phyloP scores from a whole-genome alignment of 2,329 filamentous ascomycete genomes.

The Cordyceps pruinosa region DNA sequence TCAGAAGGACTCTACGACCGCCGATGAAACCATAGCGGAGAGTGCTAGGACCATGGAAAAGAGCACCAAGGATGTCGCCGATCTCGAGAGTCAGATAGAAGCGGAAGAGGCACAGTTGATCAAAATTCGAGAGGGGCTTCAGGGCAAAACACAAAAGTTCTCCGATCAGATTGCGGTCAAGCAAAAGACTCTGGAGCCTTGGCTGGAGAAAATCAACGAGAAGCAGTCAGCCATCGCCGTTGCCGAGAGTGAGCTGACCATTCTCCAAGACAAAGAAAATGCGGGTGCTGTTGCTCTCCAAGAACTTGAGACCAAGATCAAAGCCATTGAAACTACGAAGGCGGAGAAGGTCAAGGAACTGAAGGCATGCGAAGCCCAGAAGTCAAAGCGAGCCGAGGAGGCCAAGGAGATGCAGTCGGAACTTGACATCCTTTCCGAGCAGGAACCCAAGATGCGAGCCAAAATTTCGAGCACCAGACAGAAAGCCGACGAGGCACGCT shows the following conservation, averaged over 20 bases:
- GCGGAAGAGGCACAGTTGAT: conserved; percentile 75
- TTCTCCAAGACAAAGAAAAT: conserved; percentile 82
- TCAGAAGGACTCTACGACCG: conserved; percentile 66
- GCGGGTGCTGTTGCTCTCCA: conserved; percentile 77
- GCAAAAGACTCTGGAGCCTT: conserved; percentile 91
- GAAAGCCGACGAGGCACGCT: conserved; percentile 92
- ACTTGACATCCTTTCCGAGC: conserved; percentile 61
- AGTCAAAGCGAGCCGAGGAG: conserved; percentile 66
- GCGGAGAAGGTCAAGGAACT: conserved; percentile 66
- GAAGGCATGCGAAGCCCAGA: conserved; percentile 67
- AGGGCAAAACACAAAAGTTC: conserved; percentile 91
- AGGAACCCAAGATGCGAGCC: conserved; percentile 74
- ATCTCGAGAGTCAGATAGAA: conserved; percentile 69
- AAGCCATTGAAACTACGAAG: conserved; percentile 63
- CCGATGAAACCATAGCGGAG: conserved; percentile 69
- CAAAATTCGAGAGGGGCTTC: conserved; percentile 77
- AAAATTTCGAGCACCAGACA: conserved; percentile 86
- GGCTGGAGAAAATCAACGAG: conserved; percentile 94
- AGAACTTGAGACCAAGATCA: conserved; percentile 75
- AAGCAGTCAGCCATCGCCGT: conserved; percentile 93
- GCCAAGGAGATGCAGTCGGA: conserved; percentile 64
- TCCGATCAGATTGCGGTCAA: conserved; percentile 88
- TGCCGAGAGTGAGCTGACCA: conserved; percentile 88
- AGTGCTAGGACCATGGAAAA: conserved; percentile 72
- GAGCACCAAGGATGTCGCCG: conserved; percentile 64